These are phyloP conservation scores for Gremmenia infestans DNA, from an alignment of 2,329 filamentous ascomycete species.

Conservation along the genomic window DNA sequence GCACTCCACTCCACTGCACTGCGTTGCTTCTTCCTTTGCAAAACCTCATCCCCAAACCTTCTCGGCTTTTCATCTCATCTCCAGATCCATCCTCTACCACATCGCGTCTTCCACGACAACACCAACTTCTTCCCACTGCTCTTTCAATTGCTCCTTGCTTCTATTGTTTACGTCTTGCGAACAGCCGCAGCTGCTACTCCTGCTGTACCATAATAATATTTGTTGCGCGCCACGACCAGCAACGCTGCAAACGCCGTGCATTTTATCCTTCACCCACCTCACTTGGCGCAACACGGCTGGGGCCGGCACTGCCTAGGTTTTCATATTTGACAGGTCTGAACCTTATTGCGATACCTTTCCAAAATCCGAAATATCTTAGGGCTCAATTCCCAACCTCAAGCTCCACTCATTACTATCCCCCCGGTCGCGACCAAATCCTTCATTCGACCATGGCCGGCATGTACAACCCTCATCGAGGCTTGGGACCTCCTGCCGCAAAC, in stretches of 20 bases:
- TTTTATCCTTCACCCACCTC: slow-evolving; percentile 7
- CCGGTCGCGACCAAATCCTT: background rate
- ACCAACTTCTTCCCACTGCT: background rate
- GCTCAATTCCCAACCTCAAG: background rate
- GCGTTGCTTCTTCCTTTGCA: background rate
- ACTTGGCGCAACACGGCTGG: slow-evolving; percentile 13
- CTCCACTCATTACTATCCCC: background rate
- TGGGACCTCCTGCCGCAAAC: slow-evolving; percentile 63
- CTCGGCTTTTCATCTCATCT: background rate
- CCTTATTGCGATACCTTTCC: background rate
- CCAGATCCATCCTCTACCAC: background rate
- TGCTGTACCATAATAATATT: background rate
- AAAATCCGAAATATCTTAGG: background rate
- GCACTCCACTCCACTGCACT: background rate
- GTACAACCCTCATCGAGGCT: slow-evolving; percentile 83
- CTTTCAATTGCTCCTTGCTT: background rate
- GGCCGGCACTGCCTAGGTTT: background rate
- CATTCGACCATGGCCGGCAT: slow-evolving; percentile 41
- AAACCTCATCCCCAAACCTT: background rate
- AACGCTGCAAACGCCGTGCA: slow-evolving; percentile 13
- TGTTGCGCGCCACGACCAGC: slow-evolving; percentile 1
- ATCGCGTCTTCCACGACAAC: background rate
- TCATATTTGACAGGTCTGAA: background rate
- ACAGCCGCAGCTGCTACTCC: background rate
- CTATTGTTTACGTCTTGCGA: background rate